Evolutionary conservation across 805 yeast genomes (phyloP), one percentile per base, ranked within the genome.

Genomic region (Saccharomyces eubayanus): DNA sequence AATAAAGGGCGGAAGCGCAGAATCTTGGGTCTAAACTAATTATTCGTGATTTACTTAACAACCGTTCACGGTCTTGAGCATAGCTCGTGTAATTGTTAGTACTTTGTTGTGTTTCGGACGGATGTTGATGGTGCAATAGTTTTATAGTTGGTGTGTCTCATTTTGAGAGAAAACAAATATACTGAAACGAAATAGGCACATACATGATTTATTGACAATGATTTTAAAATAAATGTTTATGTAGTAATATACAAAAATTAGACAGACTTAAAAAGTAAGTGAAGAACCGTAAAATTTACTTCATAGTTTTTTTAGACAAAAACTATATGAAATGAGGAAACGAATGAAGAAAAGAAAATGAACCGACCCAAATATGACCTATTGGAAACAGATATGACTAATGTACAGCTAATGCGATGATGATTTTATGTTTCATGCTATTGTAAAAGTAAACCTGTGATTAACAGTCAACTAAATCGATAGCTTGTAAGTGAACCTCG

Each of bases 401-500:
- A 27, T 49, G 47, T 41, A 49, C 47, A 41, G 48, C 28, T 1
- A 21, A 45, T 45, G 53, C 48, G 24, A 10, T 21, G 43, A 48
- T 48, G 50, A 48, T 21, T 30, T 28, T 31, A 31, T 48, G 50
- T 29, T 24, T 46, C 30, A 46, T 46, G 48, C 16, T 28, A 48
- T 11, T 21, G 11, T 30, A 45, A 14, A 27, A 12, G 43, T 27
- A 31, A 31, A 11, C 20, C 16, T 20, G 8, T 9, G 6, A 6
- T 64, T 72, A 77, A 74, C 89, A 84, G 48, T 68, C 60, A 55
- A 82, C 75, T 62, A 84, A 76, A 64, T 79, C 81, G 59, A 84
- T 81, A 60, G 83, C 74, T 57, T 74, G 74, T 63, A 85, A 76
- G 68, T 81, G 72, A 62, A 85, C 86, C 54, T 83, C 75, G 53